A percentile compares a stretch with the other conserved stretches of the same genome.
phyloP scores from a whole-genome alignment of 1,139 yeast species.

The Geotrichum candidum region DNA sequence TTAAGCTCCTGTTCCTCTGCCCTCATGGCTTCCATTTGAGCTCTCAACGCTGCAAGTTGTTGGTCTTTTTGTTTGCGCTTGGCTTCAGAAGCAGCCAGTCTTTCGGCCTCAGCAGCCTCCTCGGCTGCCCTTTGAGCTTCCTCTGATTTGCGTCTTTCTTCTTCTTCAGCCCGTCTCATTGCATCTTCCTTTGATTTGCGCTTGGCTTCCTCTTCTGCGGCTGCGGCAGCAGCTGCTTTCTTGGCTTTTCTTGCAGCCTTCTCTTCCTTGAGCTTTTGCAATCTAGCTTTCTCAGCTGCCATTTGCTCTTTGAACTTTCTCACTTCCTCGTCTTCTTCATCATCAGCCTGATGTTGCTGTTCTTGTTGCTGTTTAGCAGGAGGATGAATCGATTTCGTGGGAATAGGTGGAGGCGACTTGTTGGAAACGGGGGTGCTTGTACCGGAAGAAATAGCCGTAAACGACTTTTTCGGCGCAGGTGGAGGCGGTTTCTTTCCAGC shows the following conservation, averaged over 20 bases:
- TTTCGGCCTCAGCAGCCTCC: constrained; percentile 16
- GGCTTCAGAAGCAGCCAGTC: constrained; percentile 2
- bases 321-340: constrained; percentile 42
- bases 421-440: constrained; percentile 15
- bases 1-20: constrained; percentile 35
- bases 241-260: constrained; percentile 30
- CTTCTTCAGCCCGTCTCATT: constrained; percentile 30
- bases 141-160: constrained; percentile 45
- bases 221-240: constrained; percentile 24
- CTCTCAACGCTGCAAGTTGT: constrained; percentile 52
- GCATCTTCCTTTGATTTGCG: constrained; percentile 24
- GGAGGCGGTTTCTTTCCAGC: constrained; percentile 17
- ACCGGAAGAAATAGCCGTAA: constrained; percentile 1
- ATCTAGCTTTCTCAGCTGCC: constrained; percentile 34
- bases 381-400: neutral
- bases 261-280: constrained; percentile 27
- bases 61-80: constrained; percentile 43
- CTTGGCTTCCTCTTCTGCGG: constrained; percentile 3
- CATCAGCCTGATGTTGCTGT: constrained; percentile 29
- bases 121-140: constrained; percentile 29
- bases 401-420: constrained; percentile 10
- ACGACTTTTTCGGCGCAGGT: constrained; percentile 16
- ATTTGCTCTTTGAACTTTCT: constrained; percentile 44
- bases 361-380: neutral
- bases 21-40: constrained; percentile 56